These are phyloP conservation scores for Aspergillus sclerotioniger DNA, from an alignment of 495 filamentous ascomycete genomes.

Conservation along the genomic window DNA sequence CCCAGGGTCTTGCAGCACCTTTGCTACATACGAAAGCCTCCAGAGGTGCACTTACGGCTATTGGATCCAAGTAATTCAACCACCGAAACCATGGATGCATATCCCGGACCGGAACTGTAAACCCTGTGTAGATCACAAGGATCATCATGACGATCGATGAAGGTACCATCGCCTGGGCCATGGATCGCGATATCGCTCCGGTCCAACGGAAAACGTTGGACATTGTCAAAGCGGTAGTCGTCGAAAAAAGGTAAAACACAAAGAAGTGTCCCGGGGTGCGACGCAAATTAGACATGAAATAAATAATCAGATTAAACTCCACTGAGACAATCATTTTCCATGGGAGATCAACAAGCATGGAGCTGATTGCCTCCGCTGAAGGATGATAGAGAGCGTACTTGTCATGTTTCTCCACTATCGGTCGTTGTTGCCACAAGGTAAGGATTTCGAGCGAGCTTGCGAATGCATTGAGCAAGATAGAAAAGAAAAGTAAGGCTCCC, in stretches of 20 bases:
- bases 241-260: slow-evolving; percentile 70
- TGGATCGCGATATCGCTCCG: slow-evolving; percentile 71
- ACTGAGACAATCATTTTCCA: slow-evolving; percentile 53
- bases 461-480: slow-evolving; percentile 83
- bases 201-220: slow-evolving; percentile 82
- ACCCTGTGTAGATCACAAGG: slow-evolving; percentile 86
- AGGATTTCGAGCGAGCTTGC: slow-evolving; percentile 72
- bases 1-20: background rate
- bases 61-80: slow-evolving; percentile 83
- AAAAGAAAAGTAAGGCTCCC: slow-evolving; percentile 85
- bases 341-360: slow-evolving; percentile 79
- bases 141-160: slow-evolving; percentile 78
- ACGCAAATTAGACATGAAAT: slow-evolving; percentile 83
- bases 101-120: slow-evolving; percentile 67
- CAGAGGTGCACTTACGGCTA: slow-evolving; percentile 44
- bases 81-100: slow-evolving; percentile 86
- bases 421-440: slow-evolving; percentile 79
- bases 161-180: slow-evolving; percentile 82
- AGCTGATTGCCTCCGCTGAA: slow-evolving; percentile 80
- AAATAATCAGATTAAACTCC: slow-evolving; percentile 69
- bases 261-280: slow-evolving; percentile 81
- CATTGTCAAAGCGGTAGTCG: slow-evolving; percentile 67
- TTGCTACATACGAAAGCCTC: background rate
- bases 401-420: slow-evolving; percentile 88
- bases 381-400: slow-evolving; percentile 93